Evolutionary conservation across 345 rosid genomes (phyloP), one percentile per base, ranked within the genome.

Genomic region (Eucalyptus globulus): DNA sequence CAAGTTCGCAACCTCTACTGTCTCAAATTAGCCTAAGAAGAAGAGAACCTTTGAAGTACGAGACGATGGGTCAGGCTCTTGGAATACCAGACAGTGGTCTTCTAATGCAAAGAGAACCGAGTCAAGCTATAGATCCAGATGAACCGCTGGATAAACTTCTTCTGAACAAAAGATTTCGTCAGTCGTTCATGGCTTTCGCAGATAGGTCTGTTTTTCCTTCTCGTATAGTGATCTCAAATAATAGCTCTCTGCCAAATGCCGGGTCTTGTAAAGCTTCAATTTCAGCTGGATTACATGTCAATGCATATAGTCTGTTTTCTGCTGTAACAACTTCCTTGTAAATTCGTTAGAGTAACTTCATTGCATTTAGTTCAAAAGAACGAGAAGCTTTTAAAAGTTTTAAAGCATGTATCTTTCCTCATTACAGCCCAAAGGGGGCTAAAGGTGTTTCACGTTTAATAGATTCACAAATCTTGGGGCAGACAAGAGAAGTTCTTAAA

Each of bases 111-210:
- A 92, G 91, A 89, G 97, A 96, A 87, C 92, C 93, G 26, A 88
- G 90, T 90, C 91, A 87, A 50, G 91, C 89, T 58, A 87, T 95
- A 81, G 93, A 95, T 91, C 97, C 95, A 86, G 93, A 91, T 19
- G 97, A 97, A 72, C 96, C 99, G 80, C 93, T 97, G 26, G 97
- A 96, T 91, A 95, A 96, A 94, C 98, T 97, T 92, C 99, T 97
- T 90, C 91, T 80, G 27, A 92, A 95, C 90, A 96, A 93, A 94
- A 94, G 89, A 88, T 97, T 97, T 81, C 97, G 97, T 24, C 93
- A 94, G 65, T 97, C 99, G 14, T 95, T 97, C 93, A 95, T 96
- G 97, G 98, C 94, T 58, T 97, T 97, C 49, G 99, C 99, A 6
- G 98, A 96, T 92, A 97, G 99, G 99, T 97, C 86, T 88, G 90